Evolutionary conservation across 2,329 filamentous ascomycete genomes (phyloP).

Genomic region (Fusarium bactridioides): DNA sequence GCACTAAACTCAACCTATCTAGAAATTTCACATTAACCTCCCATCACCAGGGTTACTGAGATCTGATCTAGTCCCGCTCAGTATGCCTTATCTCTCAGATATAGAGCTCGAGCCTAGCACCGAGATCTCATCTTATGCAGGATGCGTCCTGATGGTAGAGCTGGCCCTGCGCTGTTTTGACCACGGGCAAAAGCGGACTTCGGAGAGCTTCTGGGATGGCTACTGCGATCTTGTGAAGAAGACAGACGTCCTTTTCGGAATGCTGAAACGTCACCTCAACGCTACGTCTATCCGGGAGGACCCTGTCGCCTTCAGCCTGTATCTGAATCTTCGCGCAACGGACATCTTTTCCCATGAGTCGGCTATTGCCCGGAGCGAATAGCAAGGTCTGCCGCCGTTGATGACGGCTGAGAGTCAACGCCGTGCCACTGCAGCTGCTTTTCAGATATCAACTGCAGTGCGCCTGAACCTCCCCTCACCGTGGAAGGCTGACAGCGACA

Average conservation of each 20-base stretch:
- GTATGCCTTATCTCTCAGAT: neutral
- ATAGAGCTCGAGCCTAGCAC: neutral
- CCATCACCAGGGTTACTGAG: neutral
- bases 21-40: neutral
- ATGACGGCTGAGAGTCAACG: neutral
- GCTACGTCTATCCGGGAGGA: neutral
- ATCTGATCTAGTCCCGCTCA: neutral
- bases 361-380: neutral
- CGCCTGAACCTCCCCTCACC: neutral
- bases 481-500: accelerated
- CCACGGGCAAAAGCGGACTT: neutral
- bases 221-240: neutral
- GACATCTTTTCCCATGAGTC: neutral
- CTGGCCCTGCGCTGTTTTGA: neutral
- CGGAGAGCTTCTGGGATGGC: neutral
- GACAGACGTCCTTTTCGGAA: neutral
- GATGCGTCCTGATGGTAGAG: neutral
- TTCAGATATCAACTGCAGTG: neutral
- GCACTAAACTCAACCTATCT: neutral
- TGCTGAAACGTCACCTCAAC: neutral
- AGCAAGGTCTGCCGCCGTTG: neutral
- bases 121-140: neutral
- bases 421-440: neutral
- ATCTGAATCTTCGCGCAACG: neutral
- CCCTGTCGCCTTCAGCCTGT: neutral